These are phyloP conservation scores for Fusarium pseudonygamai DNA, from an alignment of 2,329 filamentous ascomycete genomes.

Conservation along the genomic window DNA sequence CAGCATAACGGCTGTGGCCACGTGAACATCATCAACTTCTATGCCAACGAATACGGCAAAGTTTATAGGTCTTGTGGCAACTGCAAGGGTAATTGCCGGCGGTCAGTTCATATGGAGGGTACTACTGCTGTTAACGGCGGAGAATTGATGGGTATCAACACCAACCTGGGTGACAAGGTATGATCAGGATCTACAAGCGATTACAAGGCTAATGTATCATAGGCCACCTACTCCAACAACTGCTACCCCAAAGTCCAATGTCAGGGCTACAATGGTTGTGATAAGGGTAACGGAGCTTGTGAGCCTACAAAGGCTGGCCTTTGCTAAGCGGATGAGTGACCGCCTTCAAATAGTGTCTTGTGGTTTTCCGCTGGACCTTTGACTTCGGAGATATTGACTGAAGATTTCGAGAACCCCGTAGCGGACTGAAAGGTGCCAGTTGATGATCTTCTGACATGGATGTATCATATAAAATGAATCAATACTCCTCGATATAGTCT, in stretches of 20 bases:
- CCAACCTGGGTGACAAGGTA: slow-evolving; percentile 48
- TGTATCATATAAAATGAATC: too few relatives aligned
- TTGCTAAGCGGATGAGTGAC: accelerated
- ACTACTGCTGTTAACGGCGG: slow-evolving; percentile 52
- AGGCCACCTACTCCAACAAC: slow-evolving; percentile 46
- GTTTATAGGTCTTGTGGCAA: slow-evolving; percentile 43
- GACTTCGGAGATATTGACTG: too few relatives aligned
- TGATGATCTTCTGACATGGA: too few relatives aligned
- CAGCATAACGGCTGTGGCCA: slow-evolving; percentile 60
- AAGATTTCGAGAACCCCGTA: too few relatives aligned
- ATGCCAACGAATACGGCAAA: slow-evolving; percentile 59
- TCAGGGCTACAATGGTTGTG: slow-evolving; percentile 45
- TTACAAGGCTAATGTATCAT: not conserved
- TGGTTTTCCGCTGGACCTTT: too few relatives aligned
- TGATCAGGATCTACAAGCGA: accelerated
- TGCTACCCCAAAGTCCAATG: slow-evolving; percentile 43
- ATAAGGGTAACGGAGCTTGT: slow-evolving; percentile 43
- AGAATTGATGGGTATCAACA: slow-evolving; percentile 56
- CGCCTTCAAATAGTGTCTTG: not conserved
- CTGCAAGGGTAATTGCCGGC: slow-evolving; percentile 47
- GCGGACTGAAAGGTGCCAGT: too few relatives aligned
- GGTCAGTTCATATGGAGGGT: slow-evolving; percentile 57
- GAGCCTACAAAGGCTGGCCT: slow-evolving; percentile 43
- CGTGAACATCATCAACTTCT: slow-evolving; percentile 50
- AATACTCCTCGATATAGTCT: too few relatives aligned